Evolutionary conservation across 2,329 filamentous ascomycete species (phyloP).

Genomic region (Lasiodiplodia sp.): DNA sequence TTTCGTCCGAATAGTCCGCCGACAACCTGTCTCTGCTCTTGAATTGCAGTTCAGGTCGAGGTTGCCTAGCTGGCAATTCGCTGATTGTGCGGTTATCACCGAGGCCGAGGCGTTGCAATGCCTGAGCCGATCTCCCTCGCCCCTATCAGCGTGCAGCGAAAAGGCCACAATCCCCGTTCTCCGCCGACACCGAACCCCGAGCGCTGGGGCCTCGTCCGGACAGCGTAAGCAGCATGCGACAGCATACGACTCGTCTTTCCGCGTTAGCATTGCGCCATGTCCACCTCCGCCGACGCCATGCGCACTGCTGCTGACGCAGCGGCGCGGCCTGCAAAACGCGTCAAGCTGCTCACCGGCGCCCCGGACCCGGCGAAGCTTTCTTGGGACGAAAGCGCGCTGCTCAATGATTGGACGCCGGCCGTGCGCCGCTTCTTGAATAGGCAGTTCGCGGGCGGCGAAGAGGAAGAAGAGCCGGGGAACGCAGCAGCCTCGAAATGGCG

Average conservation of each 20-base stretch:
- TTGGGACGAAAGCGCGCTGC: conserved; percentile 62
- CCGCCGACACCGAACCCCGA: conserved; percentile 10
- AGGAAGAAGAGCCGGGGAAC: neutral
- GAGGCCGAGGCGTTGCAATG: conserved; percentile 15
- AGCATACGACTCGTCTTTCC: neutral
- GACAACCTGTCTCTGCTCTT: neutral
- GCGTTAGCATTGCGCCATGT: conserved; percentile 6
- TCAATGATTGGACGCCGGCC: conserved; percentile 54
- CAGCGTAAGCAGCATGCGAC: neutral
- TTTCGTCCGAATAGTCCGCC: neutral
- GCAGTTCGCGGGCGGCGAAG: conserved; percentile 5
- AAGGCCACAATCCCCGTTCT: neutral
- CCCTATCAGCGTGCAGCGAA: conserved; percentile 9
- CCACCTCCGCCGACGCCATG: conserved; percentile 8
- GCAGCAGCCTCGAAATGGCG: conserved; percentile 9
- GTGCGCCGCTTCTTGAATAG: conserved; percentile 51
- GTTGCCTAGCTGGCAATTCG: neutral
- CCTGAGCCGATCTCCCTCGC: conserved; percentile 13
- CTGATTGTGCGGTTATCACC: conserved; percentile 2
- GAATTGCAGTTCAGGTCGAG: neutral
- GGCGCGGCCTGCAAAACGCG: conserved; percentile 31
- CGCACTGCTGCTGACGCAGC: neutral
- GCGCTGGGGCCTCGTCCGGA: neutral
- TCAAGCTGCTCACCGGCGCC: conserved; percentile 67
- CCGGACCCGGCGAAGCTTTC: conserved; percentile 61